Evolutionary conservation across 305 asterid species (phyloP), one percentile per base, ranked within the genome.

Genomic region (Rubia tinctorum): DNA sequence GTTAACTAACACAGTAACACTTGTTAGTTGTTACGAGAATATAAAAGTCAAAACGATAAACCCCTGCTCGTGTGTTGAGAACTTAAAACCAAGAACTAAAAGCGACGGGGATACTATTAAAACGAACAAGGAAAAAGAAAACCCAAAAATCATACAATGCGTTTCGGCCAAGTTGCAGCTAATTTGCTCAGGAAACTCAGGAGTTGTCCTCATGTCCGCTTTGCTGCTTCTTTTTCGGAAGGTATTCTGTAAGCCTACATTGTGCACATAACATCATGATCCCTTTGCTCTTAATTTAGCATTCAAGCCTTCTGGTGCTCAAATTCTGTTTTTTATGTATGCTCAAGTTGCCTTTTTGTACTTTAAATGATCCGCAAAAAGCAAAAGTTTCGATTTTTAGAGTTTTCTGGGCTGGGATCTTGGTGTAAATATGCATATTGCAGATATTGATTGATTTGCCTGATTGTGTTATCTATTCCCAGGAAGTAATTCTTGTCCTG

Each of bases 401-500:
- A 67, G 25, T 42, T 10, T 40, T 11, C 55, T 66, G 53, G 55
- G 25, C 30, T 42, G 22, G 71, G 30, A 44, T 23, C 43, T 67
- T 67, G 34, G 22, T 67, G 58, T 42, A 5, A 66, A 40, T 9
- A 37, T 5, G 22, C 27, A 37, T 66, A 7, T 7, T 55, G 25
- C 25, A 55, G 61, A 34, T 23, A 63, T 27, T 68, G 63, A 58
- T 27, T 71, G 55, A 30, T 56, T 70, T 56, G 74, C 71, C 60
- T 37, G 22, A 68, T 73, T 67, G 20, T 64, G 59, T 69, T 66
- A 14, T 74, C 7, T 56, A 25, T 6, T 6, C 49, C 49, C 88
- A 93, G 97, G 87, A 71, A 82, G 78, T 65, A 43, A 66, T 53
- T 73, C 69, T 71, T 79, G 82, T 81, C 80, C 76, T 20, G n/a